Conservation (phyloP, 78 protist species). For the Capsaspora owczarzaki region DNA sequence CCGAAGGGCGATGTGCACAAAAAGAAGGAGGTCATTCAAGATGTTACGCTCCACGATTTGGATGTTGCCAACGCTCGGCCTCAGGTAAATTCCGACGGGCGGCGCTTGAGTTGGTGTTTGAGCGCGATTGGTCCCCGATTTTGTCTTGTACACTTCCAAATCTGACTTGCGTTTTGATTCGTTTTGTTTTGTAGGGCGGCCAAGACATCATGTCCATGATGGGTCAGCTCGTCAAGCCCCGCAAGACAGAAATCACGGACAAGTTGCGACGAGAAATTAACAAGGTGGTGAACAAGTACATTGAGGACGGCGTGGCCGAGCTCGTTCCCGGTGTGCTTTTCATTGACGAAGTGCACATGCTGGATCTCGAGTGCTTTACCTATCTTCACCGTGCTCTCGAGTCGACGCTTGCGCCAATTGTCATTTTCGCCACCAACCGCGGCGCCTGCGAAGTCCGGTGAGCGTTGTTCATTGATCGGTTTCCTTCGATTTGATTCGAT, state of each 20-base stretch:
- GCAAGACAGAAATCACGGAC: conserved; percentile 99
- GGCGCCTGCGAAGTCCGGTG: conserved; percentile 73
- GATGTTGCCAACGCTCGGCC: conserved; percentile 98
- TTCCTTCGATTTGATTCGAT: neutral
- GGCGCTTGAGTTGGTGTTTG: neutral
- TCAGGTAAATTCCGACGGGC: conserved; percentile 23
- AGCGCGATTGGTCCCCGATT: neutral
- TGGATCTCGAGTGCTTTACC: conserved; percentile 99
- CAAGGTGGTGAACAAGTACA: conserved; percentile 97
- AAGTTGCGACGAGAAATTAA: conserved; percentile 97
- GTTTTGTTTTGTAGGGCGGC: conserved; percentile 72
- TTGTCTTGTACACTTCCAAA: neutral
- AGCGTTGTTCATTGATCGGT: no score
- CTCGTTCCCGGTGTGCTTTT: conserved; percentile 99
- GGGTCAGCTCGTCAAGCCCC: conserved; percentile 82
- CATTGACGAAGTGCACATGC: conserved; percentile 99
- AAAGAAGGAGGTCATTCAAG: conserved; percentile 92
- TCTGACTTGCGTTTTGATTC: neutral
- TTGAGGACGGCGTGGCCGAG: conserved; percentile 99
- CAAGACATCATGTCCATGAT: conserved; percentile 94
- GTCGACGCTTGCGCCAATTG: conserved; percentile 96
- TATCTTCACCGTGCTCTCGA: conserved; percentile 98
- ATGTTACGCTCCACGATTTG: conserved; percentile 98
- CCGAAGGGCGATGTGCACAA: conserved; percentile 99
- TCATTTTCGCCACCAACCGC: conserved; percentile 99